Percentiles rank a stretch among this genome's conserved stretches.
These are phyloP conservation scores for Artomyces pyxidatus DNA, from an alignment of 768 basidiomycete species.

Conservation along the genomic window DNA sequence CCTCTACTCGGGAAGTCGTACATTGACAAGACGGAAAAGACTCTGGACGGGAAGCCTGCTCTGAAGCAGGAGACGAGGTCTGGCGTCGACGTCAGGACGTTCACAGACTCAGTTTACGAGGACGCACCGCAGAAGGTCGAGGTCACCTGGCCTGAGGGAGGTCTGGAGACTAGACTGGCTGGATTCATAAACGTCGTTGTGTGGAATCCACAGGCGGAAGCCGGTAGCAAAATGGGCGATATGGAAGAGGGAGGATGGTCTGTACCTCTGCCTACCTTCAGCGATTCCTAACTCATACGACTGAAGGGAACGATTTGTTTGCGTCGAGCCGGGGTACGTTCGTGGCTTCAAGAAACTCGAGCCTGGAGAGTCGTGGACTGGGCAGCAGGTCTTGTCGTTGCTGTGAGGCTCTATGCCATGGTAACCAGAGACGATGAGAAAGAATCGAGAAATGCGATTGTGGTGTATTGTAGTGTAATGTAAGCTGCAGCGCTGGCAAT, in stretches of 20 bases:
- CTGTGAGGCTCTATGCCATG: no score
- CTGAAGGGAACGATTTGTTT: slow-evolving; percentile 72
- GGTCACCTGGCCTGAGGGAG: slow-evolving; percentile 51
- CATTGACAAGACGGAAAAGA: slow-evolving; percentile 73
- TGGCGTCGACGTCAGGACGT: slow-evolving; percentile 55
- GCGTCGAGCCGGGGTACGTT: slow-evolving; percentile 87
- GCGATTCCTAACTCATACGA: neutral
- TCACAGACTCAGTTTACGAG: slow-evolving; percentile 76
- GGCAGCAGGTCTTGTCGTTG: slow-evolving; percentile 60
- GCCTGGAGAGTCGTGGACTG: slow-evolving; percentile 66
- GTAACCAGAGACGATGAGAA: no score
- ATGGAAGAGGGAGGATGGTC: slow-evolving; percentile 90
- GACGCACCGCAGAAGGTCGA: slow-evolving; percentile 47
- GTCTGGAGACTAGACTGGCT: slow-evolving; percentile 41
- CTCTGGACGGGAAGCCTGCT: slow-evolving; percentile 37
- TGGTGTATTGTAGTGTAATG: no score
- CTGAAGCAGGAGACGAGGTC: slow-evolving; percentile 52
- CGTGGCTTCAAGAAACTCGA: slow-evolving; percentile 58
- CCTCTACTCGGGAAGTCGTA: slow-evolving; percentile 60
- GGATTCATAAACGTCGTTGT: slow-evolving; percentile 77
- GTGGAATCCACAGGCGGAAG: slow-evolving; percentile 83
- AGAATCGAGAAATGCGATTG: no score
- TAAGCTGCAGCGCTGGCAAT: no score
- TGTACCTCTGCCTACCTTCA: slow-evolving; percentile 1
- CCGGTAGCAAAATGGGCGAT: slow-evolving; percentile 69